These are phyloP conservation scores for Globisporangium cylindrosporum DNA, from an alignment of 352 stramenopile species.

Conservation along the genomic window DNA sequence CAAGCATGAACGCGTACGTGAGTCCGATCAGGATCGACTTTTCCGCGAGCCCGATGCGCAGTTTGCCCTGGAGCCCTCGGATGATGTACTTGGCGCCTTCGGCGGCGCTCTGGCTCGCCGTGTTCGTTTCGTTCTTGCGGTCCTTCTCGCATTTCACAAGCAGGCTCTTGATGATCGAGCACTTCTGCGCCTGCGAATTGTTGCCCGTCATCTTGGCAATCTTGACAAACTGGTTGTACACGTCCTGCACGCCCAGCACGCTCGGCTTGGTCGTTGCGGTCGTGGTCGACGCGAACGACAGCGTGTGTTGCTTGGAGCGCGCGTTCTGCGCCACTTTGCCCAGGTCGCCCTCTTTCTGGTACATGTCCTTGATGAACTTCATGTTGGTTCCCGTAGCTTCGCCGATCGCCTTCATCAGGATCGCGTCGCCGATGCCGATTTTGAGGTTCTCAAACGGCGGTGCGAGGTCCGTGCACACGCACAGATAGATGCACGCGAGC, in stretches of 20 bases:
- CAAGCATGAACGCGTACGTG: slow-evolving; percentile 94
- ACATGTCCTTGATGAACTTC: slow-evolving; percentile 95
- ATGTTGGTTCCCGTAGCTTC: slow-evolving; percentile 90
- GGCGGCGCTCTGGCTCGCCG: slow-evolving; percentile 38
- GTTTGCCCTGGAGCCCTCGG: slow-evolving; percentile 96
- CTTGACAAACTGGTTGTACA: slow-evolving; percentile 89
- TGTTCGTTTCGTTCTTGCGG: slow-evolving; percentile 50
- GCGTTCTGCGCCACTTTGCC: slow-evolving; percentile 94
- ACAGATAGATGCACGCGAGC: slow-evolving; percentile 90
- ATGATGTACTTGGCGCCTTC: slow-evolving; percentile 97
- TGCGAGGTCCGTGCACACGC: slow-evolving; percentile 90
- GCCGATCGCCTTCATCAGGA: slow-evolving; percentile 97
- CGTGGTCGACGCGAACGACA: slow-evolving; percentile 63
- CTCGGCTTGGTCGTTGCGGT: slow-evolving; percentile 73
- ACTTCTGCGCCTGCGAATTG: slow-evolving; percentile 97
- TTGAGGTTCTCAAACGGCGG: slow-evolving; percentile 97
- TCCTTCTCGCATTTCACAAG: slow-evolving; percentile 91
- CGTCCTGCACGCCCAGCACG: slow-evolving; percentile 84
- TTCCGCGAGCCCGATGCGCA: slow-evolving; percentile 97
- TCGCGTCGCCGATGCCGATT: slow-evolving; percentile 97
- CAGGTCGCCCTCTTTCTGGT: slow-evolving; percentile 96
- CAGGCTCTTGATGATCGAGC: slow-evolving; percentile 96
- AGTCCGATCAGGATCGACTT: slow-evolving; percentile 97
- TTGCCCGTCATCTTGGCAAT: slow-evolving; percentile 95
- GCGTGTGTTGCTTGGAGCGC: slow-evolving; percentile 92